These are phyloP conservation scores for Botrytis sinoallii DNA, from an alignment of 2,329 filamentous ascomycete species.

Conservation along the genomic window DNA sequence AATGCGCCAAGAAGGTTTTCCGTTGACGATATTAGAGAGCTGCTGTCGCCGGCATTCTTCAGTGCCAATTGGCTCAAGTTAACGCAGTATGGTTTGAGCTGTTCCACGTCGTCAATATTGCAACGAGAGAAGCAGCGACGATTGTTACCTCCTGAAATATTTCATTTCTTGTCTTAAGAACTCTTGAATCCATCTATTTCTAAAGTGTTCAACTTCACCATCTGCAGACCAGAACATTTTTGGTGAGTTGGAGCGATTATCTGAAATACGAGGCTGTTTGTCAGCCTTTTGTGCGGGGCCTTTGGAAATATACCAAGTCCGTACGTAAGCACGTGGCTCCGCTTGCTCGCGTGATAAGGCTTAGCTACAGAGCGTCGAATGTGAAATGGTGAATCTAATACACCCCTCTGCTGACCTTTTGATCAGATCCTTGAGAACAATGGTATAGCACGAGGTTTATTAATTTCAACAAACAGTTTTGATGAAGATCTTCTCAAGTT, in stretches of 20 bases:
- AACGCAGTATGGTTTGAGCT: slow-evolving; percentile 64
- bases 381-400: no score
- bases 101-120: background rate
- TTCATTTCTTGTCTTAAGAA: slow-evolving; percentile 35
- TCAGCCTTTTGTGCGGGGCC: slow-evolving; percentile 13
- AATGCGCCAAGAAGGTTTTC: slow-evolving; percentile 48
- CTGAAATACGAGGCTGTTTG: background rate
- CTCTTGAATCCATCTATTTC: slow-evolving; percentile 30
- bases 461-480: no score
- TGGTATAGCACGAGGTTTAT: no score
- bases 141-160: slow-evolving; percentile 36
- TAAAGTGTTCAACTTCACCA: background rate
- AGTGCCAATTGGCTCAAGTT: slow-evolving; percentile 57
- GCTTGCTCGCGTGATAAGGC: background rate
- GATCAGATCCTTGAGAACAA: no score
- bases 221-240: slow-evolving; percentile 1
- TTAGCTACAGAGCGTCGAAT: background rate
- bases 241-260: background rate
- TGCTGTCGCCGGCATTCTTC: slow-evolving; percentile 44
- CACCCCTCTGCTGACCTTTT: no score
- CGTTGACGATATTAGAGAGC: slow-evolving; percentile 46
- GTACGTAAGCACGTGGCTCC: background rate
- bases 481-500: no score
- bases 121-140: background rate
- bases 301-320: background rate